Evolutionary conservation across 306 rosid species (phyloP).

Genomic region (Citrullus colocynthis): DNA sequence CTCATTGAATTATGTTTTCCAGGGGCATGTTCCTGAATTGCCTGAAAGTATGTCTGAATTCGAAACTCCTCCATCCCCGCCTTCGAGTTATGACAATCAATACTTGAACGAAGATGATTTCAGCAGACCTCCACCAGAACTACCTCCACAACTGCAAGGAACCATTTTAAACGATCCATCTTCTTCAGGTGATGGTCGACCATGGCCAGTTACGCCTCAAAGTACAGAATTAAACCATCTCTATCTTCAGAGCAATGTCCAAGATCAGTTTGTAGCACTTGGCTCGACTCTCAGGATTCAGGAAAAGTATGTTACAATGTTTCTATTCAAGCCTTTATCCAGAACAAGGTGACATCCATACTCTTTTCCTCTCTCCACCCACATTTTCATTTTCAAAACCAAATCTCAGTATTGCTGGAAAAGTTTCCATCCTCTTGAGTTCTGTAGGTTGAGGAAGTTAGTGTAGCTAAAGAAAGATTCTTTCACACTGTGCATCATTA

Average conservation of each 20-base stretch:
- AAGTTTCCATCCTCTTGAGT: not conserved
- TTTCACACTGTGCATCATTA: slow-evolving; percentile 5
- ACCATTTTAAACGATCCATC: slow-evolving; percentile 27
- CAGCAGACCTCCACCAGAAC: slow-evolving; percentile 56
- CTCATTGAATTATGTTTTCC: slow-evolving; percentile 2
- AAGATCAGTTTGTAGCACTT: slow-evolving; percentile 34
- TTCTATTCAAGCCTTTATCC: slow-evolving; percentile 43
- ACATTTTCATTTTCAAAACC: not conserved
- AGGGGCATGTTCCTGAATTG: slow-evolving; percentile 49
- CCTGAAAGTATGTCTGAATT: slow-evolving; percentile 26
- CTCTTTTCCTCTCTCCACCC: not conserved
- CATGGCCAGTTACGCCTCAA: slow-evolving; percentile 15
- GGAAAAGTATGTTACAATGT: slow-evolving; percentile 37
- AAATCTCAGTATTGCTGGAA: not conserved
- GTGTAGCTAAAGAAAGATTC: slow-evolving; percentile 5
- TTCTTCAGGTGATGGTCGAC: slow-evolving; percentile 17
- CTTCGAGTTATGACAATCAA: slow-evolving; percentile 60
- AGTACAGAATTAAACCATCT: slow-evolving; percentile 62
- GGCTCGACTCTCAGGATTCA: slow-evolving; percentile 51
- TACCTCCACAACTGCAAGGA: slow-evolving; percentile 59
- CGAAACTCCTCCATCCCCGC: slow-evolving; percentile 63
- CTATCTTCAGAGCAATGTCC: slow-evolving; percentile 30
- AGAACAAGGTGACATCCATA: slow-evolving; percentile 11
- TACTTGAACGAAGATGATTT: slow-evolving; percentile 45
- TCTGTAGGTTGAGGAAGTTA: slow-evolving; percentile 1